Evolutionary conservation across 768 basidiomycete species (phyloP).

Genomic region (Tremella fuciformis): DNA sequence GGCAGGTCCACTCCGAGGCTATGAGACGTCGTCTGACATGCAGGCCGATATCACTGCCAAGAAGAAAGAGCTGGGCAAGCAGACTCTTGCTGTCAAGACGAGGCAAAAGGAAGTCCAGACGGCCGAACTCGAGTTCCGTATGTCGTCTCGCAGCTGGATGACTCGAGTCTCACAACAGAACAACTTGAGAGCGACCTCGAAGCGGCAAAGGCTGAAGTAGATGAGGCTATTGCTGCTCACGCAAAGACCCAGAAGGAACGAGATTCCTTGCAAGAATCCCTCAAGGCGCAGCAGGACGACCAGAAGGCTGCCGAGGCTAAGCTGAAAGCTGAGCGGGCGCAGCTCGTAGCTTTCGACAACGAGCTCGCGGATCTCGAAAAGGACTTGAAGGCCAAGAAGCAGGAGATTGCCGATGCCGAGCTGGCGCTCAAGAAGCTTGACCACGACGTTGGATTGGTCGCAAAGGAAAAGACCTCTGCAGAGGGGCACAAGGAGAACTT

Average conservation of each 20-base stretch:
- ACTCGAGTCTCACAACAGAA: constrained; percentile 56
- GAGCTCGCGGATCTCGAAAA: constrained; percentile 80
- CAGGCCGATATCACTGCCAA: constrained; percentile 76
- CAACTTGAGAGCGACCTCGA: constrained; percentile 75
- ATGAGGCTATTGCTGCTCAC: constrained; percentile 57
- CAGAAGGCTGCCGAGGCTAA: constrained; percentile 67
- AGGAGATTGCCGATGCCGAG: constrained; percentile 65
- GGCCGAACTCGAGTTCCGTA: constrained; percentile 80
- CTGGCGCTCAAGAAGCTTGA: constrained; percentile 65
- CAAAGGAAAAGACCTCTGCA: constrained; percentile 65
- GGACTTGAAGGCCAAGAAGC: constrained; percentile 77
- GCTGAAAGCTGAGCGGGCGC: constrained; percentile 80
- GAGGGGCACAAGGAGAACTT: constrained; percentile 60
- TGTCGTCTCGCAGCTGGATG: constrained; percentile 34
- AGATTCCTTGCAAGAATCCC: constrained; percentile 56
- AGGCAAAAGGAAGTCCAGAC: constrained; percentile 89
- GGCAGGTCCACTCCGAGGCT: constrained; percentile 54
- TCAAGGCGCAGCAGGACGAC: constrained; percentile 47
- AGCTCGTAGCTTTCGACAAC: constrained; percentile 79
- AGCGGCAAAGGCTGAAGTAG: constrained; percentile 55
- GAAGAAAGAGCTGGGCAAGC: constrained; percentile 76
- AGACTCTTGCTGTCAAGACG: constrained; percentile 74
- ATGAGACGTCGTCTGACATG: constrained; percentile 6
- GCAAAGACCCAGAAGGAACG: constrained; percentile 65
- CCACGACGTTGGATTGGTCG: constrained; percentile 64